phyloP scores from a whole-genome alignment of 495 filamentous ascomycete genomes.

The Penicillium canescens region DNA sequence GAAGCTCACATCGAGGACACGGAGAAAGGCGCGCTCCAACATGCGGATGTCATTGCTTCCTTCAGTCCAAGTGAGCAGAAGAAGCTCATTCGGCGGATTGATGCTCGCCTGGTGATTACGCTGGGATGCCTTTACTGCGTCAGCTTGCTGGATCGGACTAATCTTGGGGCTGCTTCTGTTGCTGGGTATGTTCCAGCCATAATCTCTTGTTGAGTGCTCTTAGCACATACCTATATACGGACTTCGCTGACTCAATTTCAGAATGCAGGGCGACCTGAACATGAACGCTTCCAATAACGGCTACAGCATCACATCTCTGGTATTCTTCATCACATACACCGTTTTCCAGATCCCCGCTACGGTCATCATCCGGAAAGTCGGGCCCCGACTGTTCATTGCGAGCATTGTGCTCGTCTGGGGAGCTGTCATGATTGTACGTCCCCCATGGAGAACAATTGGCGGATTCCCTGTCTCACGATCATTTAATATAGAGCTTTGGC shows the following conservation, averaged over 20 bases:
- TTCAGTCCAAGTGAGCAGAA: conserved; percentile 8
- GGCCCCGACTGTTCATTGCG: conserved; percentile 51
- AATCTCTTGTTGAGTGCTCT: not conserved
- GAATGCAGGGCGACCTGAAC: conserved; percentile 7
- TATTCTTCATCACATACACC: conserved; percentile 18
- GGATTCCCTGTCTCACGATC: not conserved
- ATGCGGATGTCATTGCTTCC: conserved; percentile 1
- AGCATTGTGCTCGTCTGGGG: conserved; percentile 49
- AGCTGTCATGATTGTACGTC: conserved; percentile 46
- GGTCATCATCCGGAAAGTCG: conserved; percentile 53
- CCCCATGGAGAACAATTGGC: not conserved
- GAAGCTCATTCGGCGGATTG: conserved; percentile 9
- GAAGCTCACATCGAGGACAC: not conserved
- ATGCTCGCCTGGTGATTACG: conserved; percentile 6
- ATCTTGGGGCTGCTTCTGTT: conserved; percentile 7
- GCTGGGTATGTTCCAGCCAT: conserved; percentile 1
- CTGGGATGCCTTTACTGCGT: conserved; percentile 7
- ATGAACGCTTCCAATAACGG: conserved; percentile 10
- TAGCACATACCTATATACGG: not conserved
- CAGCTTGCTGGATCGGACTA: conserved; percentile 9
- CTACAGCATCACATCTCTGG: conserved; percentile 6
- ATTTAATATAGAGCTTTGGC: conserved; percentile 24
- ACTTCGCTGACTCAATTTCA: not conserved
- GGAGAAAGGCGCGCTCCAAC: not conserved
- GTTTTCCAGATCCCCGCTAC: conserved; percentile 30